Base-by-base conservation (phyloP, 345 rosid species). In the Carallia brachiata region DNA sequence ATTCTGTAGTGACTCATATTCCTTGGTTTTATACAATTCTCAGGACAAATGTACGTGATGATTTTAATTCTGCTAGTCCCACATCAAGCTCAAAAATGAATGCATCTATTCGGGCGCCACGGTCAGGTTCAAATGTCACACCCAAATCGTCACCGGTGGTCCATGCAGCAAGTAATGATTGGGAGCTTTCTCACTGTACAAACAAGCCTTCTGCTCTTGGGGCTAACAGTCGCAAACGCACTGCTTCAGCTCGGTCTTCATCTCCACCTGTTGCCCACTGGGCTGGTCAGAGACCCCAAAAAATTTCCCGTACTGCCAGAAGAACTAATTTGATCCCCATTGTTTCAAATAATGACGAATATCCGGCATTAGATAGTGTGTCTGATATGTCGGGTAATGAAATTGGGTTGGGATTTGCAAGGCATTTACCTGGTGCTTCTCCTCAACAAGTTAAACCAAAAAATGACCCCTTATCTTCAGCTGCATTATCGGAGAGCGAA, bases 401-500 rank as follows among this genome's bases (percentile, higher is more conserved):
- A 66, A 75, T 36, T 75, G 97, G 88, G 60, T 70, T 76, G 73
- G 97, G 92, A 76, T 83, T 79, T 77, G 78, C 83, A 31, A 88
- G 88, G 81, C 90, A 82, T 64, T 71, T 87, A 66, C 72, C 84
- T 65, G 78, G 79, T 69, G 87, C 70, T 77, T 92, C 97, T 79
- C 96, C 97, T 75, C 97, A 84, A 69, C 91, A 82, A 74, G 82
- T 89, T 64, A 95, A 85, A 80, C 70, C 79, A 54, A 92, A 88
- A 85, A 84, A 83, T 61, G 99, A 95, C n/a, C 75, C 85, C 61
- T 79, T 87, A 70, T 81, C 96, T 58, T 77, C 92, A 15, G 77
- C 91, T 66, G 84, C 85, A 44, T 83, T 92, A 79, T 90, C 97
- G 44, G 99, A 95, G 84, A 91, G 97, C 75, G 99, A 95, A 80